Evolutionary conservation across 768 basidiomycete species (phyloP).

Genomic region (Rhizopogon vinicolor): DNA sequence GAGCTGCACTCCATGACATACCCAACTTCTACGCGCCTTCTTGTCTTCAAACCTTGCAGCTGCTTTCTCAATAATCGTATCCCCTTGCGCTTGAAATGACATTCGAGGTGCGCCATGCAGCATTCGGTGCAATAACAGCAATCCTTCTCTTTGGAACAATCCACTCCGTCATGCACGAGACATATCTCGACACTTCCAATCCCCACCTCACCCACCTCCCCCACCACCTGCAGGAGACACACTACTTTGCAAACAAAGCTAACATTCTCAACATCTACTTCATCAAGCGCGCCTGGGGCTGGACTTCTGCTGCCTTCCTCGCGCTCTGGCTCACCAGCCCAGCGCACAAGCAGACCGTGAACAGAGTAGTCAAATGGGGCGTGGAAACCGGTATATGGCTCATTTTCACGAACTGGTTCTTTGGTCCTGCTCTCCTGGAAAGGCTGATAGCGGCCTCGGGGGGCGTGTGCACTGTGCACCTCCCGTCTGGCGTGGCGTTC

Average conservation of each 20-base stretch:
- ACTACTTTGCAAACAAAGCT: slow-evolving; percentile 78
- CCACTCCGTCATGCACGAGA: slow-evolving; percentile 58
- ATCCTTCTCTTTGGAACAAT: slow-evolving; percentile 57
- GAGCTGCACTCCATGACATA: too few relatives aligned
- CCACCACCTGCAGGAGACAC: slow-evolving; percentile 55
- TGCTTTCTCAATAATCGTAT: not conserved
- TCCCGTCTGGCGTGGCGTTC: slow-evolving; percentile 53
- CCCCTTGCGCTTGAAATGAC: not conserved
- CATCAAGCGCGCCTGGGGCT: slow-evolving; percentile 89
- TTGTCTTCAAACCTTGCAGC: too few relatives aligned
- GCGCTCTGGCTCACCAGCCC: slow-evolving; percentile 57
- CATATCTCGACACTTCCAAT: slow-evolving; percentile 84
- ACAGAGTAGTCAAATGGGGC: slow-evolving; percentile 49
- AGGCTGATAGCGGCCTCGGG: slow-evolving; percentile 63
- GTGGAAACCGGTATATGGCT: slow-evolving; percentile 66
- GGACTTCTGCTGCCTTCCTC: slow-evolving; percentile 73
- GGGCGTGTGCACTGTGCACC: slow-evolving; percentile 66
- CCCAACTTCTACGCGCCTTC: too few relatives aligned
- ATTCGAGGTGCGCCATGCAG: slow-evolving; percentile 19
- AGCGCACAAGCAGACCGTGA: slow-evolving; percentile 31
- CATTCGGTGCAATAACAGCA: slow-evolving; percentile 38
- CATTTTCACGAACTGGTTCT: slow-evolving; percentile 81
- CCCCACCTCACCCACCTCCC: slow-evolving; percentile 64
- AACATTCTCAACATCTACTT: slow-evolving; percentile 83
- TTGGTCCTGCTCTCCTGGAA: slow-evolving; percentile 74